Evolutionary conservation across 768 basidiomycete species (phyloP).

Genomic region (Agaricus blazei): DNA sequence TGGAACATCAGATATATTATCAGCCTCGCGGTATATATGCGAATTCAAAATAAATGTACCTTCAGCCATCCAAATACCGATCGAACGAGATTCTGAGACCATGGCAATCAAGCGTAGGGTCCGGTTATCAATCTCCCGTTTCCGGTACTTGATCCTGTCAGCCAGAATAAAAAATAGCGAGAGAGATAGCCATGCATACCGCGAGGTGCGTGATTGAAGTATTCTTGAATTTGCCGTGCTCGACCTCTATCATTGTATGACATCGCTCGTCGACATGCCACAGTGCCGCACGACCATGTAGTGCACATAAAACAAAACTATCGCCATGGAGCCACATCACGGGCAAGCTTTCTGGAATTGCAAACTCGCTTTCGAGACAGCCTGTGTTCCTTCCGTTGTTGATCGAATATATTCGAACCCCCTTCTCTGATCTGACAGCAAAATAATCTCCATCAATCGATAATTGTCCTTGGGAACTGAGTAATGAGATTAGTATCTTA

Average conservation of each 20-base stretch:
- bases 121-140: not conserved
- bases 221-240: not conserved
- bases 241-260: not conserved
- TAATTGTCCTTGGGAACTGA: not conserved
- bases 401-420: not conserved
- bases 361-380: not conserved
- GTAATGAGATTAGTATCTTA: no score
- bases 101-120: not conserved
- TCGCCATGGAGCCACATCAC: not conserved
- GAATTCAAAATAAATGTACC: not conserved
- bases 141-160: not conserved
- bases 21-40: not conserved
- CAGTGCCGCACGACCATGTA: not conserved
- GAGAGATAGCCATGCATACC: not conserved
- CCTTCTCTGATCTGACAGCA: not conserved
- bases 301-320: not conserved
- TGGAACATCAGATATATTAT: not conserved
- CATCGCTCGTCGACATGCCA: not conserved
- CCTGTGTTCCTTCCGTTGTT: not conserved
- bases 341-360: not conserved
- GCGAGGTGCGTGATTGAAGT: not conserved
- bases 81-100: not conserved
- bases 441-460: not conserved
- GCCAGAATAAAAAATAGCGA: not conserved
- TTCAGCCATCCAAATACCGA: not conserved